Percentiles rank a stretch among this genome's conserved stretches.
Conservation (phyloP, 176 grass and related monocot genomes). For the Carex cristatella region DNA sequence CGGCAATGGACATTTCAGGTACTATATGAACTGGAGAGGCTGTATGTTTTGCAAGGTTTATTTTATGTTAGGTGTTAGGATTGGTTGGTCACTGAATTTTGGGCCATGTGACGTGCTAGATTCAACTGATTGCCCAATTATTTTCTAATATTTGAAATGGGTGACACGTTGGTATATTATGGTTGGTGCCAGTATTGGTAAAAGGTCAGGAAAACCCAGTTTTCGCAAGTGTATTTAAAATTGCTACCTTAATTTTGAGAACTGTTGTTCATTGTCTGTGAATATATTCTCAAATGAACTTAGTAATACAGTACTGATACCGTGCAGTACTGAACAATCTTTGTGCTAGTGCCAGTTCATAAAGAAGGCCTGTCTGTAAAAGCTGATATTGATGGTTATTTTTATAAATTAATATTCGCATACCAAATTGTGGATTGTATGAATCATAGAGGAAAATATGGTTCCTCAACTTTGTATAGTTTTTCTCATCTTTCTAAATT, state of each 20-base stretch:
- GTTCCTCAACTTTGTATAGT: not conserved
- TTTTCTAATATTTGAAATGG: not conserved
- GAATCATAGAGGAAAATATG: not conserved
- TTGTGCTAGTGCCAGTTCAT: not conserved
- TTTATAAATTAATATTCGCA: not conserved
- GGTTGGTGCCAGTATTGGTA: not conserved
- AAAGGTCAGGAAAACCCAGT: not conserved
- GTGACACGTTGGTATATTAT: not conserved
- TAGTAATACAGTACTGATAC: not conserved
- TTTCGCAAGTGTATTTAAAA: not conserved
- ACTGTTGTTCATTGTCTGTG: not conserved
- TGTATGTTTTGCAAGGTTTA: not conserved
- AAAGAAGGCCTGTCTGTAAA: not conserved
- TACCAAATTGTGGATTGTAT: not conserved
- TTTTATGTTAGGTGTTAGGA: not conserved
- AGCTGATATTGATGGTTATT: not conserved
- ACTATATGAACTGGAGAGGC: not conserved
- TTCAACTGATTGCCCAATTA: not conserved
- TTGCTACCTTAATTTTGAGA: not conserved
- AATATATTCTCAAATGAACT: not conserved
- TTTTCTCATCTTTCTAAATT: not conserved
- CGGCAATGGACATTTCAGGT: slow-evolving; percentile 40
- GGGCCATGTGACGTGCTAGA: not conserved
- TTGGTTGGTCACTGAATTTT: not conserved
- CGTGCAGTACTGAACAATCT: not conserved